These are phyloP conservation scores for Ascochyta clinopodiicola DNA, from an alignment of 2,329 filamentous ascomycete genomes.

Conservation along the genomic window DNA sequence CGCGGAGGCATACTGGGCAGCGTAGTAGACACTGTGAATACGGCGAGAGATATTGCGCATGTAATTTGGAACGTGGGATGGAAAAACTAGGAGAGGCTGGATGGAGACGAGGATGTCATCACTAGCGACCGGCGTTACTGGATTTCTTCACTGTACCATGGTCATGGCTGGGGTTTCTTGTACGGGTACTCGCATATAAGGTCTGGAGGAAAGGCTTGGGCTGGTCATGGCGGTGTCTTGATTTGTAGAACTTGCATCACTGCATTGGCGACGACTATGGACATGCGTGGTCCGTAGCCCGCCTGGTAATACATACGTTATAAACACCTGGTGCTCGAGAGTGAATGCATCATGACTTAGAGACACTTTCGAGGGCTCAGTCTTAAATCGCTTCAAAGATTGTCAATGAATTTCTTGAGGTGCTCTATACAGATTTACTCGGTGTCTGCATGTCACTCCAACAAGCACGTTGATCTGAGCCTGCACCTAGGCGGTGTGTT, in stretches of 20 bases:
- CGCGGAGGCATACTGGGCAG: slow-evolving; percentile 73
- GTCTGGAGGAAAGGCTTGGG: slow-evolving; percentile 21
- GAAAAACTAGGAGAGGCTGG: slow-evolving; percentile 50
- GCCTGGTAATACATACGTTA: slow-evolving; percentile 30
- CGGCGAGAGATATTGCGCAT: slow-evolving; percentile 68
- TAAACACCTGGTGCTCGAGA: neutral
- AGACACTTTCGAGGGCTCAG: too few species aligned
- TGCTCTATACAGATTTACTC: too few species aligned
- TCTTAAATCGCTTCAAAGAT: too few species aligned
- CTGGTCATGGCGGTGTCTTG: slow-evolving; percentile 22
- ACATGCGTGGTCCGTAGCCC: slow-evolving; percentile 19
- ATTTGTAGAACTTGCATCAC: slow-evolving; percentile 20
- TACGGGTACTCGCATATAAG: slow-evolving; percentile 21
- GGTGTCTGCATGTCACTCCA: too few species aligned
- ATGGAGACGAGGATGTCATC: slow-evolving; percentile 16
- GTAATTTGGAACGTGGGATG: slow-evolving; percentile 73
- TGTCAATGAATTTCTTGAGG: too few species aligned
- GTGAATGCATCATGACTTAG: neutral
- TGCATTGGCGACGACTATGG: slow-evolving; percentile 25
- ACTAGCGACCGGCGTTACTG: slow-evolving; percentile 35
- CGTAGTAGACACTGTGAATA: slow-evolving; percentile 79
- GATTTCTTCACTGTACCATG: slow-evolving; percentile 25
- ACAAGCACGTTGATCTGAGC: too few species aligned
- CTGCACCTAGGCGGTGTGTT: too few species aligned
- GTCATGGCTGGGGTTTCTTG: slow-evolving; percentile 24